Percentiles rank a stretch among this genome's conserved stretches.
Conservation (phyloP, 2,329 filamentous ascomycete genomes). For the Penicillium concentricum region DNA sequence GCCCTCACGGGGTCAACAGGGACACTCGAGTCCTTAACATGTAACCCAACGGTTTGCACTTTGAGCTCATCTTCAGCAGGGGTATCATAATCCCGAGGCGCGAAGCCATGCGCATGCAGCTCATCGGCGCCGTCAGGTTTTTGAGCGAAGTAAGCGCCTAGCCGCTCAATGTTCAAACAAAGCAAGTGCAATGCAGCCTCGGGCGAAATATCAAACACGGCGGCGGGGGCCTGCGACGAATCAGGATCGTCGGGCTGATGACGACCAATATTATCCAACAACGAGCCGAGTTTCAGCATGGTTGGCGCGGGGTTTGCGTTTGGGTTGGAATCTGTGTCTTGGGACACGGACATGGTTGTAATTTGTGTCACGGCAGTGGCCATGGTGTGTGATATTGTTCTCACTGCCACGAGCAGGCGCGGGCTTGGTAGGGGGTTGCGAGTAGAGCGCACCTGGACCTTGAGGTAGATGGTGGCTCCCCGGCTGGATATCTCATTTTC, state of each 20-base stretch:
- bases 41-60: constrained; percentile 33
- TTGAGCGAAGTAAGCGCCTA: constrained; percentile 61
- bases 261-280: background rate
- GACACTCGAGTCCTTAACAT: constrained; percentile 37
- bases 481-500: constrained; percentile 35
- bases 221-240: constrained; percentile 5
- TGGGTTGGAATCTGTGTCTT: background rate
- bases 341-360: constrained; percentile 7
- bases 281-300: constrained; percentile 16
- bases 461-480: constrained; percentile 24
- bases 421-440: constrained; percentile 9
- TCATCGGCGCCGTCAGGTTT: constrained; percentile 7
- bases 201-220: constrained; percentile 67
- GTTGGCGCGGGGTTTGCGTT: constrained; percentile 11
- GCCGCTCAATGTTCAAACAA: constrained; percentile 63
- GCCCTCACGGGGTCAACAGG: constrained; percentile 57
- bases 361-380: constrained; percentile 19
- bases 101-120: constrained; percentile 49
- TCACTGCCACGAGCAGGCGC: constrained; percentile 25
- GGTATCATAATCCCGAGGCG: constrained; percentile 27
- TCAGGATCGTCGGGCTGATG: background rate
- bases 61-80: constrained; percentile 24
- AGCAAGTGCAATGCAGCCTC: constrained; percentile 76
- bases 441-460: constrained; percentile 25
- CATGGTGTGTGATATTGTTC: background rate